A percentile compares a stretch with the other conserved stretches of the same genome.
Conservation (phyloP, 768 basidiomycete genomes). For the Nevesoporus exiguus region DNA sequence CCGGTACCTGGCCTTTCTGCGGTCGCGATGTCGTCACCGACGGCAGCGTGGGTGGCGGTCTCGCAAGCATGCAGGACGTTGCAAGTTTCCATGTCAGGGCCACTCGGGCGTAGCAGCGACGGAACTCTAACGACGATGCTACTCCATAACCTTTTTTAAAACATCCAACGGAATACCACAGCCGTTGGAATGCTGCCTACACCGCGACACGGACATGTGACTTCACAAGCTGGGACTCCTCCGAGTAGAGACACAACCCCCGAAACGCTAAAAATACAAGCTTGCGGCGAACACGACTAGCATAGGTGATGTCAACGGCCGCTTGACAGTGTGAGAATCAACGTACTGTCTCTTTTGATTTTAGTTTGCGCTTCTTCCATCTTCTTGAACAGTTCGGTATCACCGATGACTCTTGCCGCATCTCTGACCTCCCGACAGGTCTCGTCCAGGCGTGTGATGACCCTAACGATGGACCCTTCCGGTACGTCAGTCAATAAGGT, state of each 20-base stretch:
- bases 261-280: slow-evolving; percentile 66
- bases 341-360: slow-evolving; percentile 95
- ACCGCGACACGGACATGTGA: slow-evolving; percentile 13
- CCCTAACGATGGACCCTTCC: slow-evolving; percentile 95
- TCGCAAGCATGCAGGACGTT: background rate
- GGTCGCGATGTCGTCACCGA: background rate
- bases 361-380: slow-evolving; percentile 94
- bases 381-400: slow-evolving; percentile 92
- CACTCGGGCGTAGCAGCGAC: background rate
- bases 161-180: slow-evolving; percentile 9
- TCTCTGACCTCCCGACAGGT: slow-evolving; percentile 96
- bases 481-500: slow-evolving; percentile 89
- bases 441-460: slow-evolving; percentile 94
- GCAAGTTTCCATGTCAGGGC: slow-evolving; percentile 14
- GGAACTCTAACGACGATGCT: background rate
- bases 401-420: slow-evolving; percentile 95
- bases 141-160: slow-evolving; percentile 8
- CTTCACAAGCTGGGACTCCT: background rate
- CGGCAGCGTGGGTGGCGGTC: background rate
- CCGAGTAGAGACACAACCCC: background rate
- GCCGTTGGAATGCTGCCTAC: slow-evolving; percentile 22
- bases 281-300: slow-evolving; percentile 85
- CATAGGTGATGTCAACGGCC: slow-evolving; percentile 6
- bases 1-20: slow-evolving; percentile 10
- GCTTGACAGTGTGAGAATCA: background rate